These are phyloP conservation scores for Salix dunnii DNA, from an alignment of 345 rosid species.

Conservation along the genomic window DNA sequence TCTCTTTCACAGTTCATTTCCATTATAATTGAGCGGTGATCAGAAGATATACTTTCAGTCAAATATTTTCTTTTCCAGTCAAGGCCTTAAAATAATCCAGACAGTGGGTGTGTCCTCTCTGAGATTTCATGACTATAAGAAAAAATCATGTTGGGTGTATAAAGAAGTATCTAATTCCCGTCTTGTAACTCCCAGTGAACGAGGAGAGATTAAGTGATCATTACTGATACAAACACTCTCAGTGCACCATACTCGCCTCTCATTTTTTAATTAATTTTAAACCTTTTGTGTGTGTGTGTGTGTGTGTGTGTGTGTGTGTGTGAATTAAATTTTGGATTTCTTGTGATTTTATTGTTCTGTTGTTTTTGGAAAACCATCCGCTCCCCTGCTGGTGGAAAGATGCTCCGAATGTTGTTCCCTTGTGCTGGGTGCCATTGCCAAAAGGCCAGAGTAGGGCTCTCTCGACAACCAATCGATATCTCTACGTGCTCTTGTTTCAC, in stretches of 20 bases:
- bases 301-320: too few relatives aligned
- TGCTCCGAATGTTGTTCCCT: not conserved
- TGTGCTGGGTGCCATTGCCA: not conserved
- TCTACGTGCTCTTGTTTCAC: too few relatives aligned
- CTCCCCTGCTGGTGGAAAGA: not conserved
- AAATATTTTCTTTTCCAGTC: conserved; percentile 1
- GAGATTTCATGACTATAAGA: not conserved
- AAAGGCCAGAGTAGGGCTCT: not conserved
- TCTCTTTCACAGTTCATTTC: not conserved
- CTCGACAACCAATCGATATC: too few relatives aligned
- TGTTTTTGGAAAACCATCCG: too few relatives aligned
- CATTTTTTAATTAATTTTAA: not conserved
- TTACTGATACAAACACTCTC: not conserved
- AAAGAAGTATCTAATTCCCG: conserved; percentile 25
- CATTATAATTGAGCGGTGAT: not conserved
- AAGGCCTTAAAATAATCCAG: not conserved
- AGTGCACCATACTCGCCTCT: too few relatives aligned
- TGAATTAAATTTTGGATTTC: not conserved
- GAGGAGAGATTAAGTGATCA: conserved; percentile 32
- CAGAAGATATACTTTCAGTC: not conserved
- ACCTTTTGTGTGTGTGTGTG: too few relatives aligned
- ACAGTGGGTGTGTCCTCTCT: not conserved
- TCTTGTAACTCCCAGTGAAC: conserved; percentile 22
- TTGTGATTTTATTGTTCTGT: not conserved
- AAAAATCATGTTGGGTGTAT: conserved; percentile 6